phyloP scores from a whole-genome alignment of 2,329 filamentous ascomycete genomes.

The Botrytis pseudocinerea region DNA sequence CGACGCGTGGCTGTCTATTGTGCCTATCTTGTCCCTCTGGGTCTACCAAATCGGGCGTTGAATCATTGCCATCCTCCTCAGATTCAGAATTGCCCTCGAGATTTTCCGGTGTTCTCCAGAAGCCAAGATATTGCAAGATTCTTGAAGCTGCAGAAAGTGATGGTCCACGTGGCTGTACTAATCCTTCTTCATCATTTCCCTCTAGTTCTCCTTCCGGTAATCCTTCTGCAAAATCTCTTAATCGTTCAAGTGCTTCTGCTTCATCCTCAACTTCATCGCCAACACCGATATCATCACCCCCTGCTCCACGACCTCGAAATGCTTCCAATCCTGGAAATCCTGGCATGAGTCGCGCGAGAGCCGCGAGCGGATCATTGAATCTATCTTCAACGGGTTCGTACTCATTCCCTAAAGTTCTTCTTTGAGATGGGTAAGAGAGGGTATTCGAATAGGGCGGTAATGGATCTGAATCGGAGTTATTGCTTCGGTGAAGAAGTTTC shows the following conservation, averaged over 20 bases:
- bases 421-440: conserved; percentile 37
- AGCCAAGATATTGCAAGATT: conserved; percentile 29
- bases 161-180: conserved; percentile 20
- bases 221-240: conserved; percentile 10
- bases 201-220: background rate
- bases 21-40: background rate
- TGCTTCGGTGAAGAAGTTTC: conserved; percentile 35
- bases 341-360: conserved; percentile 34
- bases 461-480: conserved; percentile 42
- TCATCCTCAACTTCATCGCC: conserved; percentile 12
- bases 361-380: conserved; percentile 36
- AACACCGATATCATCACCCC: conserved; percentile 17
- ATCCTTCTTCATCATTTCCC: conserved; percentile 18
- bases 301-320: conserved; percentile 15
- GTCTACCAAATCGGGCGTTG: background rate
- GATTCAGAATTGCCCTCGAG: background rate
- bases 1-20: conserved; percentile 6
- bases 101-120: conserved; percentile 28
- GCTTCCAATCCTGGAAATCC: conserved; percentile 16
- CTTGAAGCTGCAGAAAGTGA: conserved; percentile 27
- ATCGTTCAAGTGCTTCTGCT: conserved; percentile 6
- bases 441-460: conserved; percentile 40
- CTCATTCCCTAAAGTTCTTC: conserved; percentile 22
- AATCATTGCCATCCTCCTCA: conserved; percentile 10
- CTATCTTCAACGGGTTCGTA: conserved; percentile 20